These are phyloP conservation scores for Wickerhamiella vanderwaltii DNA, from an alignment of 805 yeast species.

Conservation along the genomic window DNA sequence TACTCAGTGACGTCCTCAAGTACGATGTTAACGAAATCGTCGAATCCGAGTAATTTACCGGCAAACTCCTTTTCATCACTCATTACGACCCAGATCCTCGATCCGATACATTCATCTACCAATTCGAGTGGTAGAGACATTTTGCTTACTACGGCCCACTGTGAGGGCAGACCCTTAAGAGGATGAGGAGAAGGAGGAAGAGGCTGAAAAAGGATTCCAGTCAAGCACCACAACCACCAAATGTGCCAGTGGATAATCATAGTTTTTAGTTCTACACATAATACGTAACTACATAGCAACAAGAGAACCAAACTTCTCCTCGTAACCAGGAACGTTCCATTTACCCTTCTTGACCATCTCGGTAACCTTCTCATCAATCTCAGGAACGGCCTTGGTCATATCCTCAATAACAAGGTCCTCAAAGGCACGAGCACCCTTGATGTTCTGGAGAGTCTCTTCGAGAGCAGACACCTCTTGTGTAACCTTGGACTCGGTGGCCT, in stretches of 20 bases:
- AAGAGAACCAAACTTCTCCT: slow-evolving; percentile 95
- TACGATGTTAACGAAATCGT: slow-evolving; percentile 82
- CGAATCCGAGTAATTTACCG: slow-evolving; percentile 88
- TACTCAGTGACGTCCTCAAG: slow-evolving; percentile 66
- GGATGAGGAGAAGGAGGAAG: no score
- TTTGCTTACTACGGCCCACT: no score
- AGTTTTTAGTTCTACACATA: no score
- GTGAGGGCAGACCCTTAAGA: no score
- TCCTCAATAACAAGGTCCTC: slow-evolving; percentile 95
- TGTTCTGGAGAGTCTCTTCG: slow-evolving; percentile 79
- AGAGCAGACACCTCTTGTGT: slow-evolving; percentile 74
- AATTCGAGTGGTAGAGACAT: slow-evolving; percentile 59
- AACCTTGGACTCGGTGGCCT: slow-evolving; percentile 82
- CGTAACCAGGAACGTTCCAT: slow-evolving; percentile 97
- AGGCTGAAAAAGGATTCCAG: no score
- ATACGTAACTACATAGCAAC: slow-evolving; percentile 84
- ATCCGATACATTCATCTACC: slow-evolving; percentile 77
- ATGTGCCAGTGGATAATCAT: no score
- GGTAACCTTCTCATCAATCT: slow-evolving; percentile 87
- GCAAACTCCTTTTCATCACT: slow-evolving; percentile 58
- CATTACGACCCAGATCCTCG: slow-evolving; percentile 61
- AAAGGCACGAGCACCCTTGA: slow-evolving; percentile 94
- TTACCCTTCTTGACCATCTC: slow-evolving; percentile 93
- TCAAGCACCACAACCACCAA: no score
- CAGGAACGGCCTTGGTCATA: slow-evolving; percentile 91